Percentiles rank a stretch among this genome's conserved stretches.
phyloP scores from a whole-genome alignment of 345 rosid genomes.

The Linum trigynum region DNA sequence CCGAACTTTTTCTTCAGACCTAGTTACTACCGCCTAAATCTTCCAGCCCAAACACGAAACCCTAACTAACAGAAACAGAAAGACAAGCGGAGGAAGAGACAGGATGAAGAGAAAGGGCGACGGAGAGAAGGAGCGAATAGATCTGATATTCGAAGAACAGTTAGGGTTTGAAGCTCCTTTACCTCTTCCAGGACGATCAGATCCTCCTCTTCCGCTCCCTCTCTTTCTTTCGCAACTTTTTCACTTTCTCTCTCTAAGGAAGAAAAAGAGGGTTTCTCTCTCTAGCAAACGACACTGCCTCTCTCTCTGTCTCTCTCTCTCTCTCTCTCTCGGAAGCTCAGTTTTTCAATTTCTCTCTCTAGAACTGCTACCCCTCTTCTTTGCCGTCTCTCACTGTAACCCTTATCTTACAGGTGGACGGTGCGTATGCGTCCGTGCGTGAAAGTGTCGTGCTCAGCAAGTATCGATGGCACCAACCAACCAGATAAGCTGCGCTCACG shows the following conservation, averaged over 20 bases:
- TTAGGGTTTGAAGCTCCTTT: slow-evolving; percentile 16
- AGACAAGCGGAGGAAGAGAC: background rate
- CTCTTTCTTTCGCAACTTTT: background rate
- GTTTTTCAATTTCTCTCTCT: slow-evolving; percentile 21
- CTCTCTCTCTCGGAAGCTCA: background rate
- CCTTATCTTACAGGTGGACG: slow-evolving; percentile 32
- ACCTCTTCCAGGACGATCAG: slow-evolving; percentile 10
- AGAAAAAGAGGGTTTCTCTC: background rate
- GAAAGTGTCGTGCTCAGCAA: slow-evolving; percentile 10
- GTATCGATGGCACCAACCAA: background rate
- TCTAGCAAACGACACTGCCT: background rate
- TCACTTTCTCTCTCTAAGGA: too few relatives aligned
- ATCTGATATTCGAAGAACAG: background rate
- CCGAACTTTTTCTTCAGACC: slow-evolving; percentile 12
- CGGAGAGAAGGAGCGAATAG: background rate
- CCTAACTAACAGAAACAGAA: slow-evolving; percentile 1
- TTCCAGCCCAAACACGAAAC: background rate
- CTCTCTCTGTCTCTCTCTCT: background rate
- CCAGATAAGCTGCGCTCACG: background rate
- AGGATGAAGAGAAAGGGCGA: background rate
- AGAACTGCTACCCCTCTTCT: background rate
- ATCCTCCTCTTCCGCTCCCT: slow-evolving; percentile 6
- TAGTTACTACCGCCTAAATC: slow-evolving; percentile 1
- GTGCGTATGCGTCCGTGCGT: slow-evolving; percentile 11
- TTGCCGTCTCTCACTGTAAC: background rate